Conservation (phyloP, 441 rosid species). For the Melastoma candidum region DNA sequence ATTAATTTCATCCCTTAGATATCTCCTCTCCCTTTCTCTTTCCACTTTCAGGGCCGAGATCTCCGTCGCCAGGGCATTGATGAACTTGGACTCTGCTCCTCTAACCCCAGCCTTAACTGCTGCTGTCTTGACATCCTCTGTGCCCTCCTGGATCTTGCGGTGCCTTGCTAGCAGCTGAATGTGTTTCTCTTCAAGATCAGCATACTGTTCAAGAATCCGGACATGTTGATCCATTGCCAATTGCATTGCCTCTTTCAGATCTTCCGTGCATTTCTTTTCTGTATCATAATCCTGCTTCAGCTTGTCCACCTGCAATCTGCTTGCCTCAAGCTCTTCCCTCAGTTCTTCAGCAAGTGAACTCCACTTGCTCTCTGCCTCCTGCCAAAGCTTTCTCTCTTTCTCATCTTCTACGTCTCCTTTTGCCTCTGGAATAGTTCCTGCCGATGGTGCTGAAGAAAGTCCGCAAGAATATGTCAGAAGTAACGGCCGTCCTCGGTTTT, state of each 20-base stretch:
- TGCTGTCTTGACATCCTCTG: constrained; percentile 85
- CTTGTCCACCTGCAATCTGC: constrained; percentile 39
- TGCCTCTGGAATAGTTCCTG: constrained; percentile 49
- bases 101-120: constrained; percentile 92
- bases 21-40: constrained; percentile 75
- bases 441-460: constrained; percentile 30
- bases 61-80: constrained; percentile 89
- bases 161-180: constrained; percentile 86
- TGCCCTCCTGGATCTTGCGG: constrained; percentile 82
- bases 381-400: constrained; percentile 58
- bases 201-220: constrained; percentile 94
- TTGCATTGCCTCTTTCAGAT: constrained; percentile 87
- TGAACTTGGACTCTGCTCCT: constrained; percentile 90
- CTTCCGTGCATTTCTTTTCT: constrained; percentile 81
- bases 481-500: constrained; percentile 43
- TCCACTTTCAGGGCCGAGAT: constrained; percentile 80
- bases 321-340: constrained; percentile 66
- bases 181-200: constrained; percentile 94
- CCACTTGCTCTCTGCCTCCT: constrained; percentile 92
- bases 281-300: constrained; percentile 62
- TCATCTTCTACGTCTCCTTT: constrained; percentile 48
- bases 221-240: constrained; percentile 94
- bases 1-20: constrained; percentile 78
- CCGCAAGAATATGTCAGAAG: constrained; percentile 54
- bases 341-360: constrained; percentile 82